phyloP scores from a whole-genome alignment of 148 eudicot species.

The Fagopyrum homotropicum region DNA sequence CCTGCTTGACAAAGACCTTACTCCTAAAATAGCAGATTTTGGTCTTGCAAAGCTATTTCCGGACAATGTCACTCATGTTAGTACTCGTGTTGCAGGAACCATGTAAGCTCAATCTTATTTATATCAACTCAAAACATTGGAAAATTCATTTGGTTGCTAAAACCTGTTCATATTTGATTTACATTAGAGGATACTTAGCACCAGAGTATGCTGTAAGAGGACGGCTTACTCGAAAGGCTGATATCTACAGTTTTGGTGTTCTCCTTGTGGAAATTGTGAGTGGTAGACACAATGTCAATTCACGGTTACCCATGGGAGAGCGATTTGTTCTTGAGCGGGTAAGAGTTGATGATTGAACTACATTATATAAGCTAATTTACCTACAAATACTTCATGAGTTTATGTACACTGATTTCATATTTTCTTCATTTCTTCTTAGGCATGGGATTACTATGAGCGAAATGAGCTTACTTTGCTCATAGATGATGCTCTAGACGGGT shows the following conservation, averaged over 20 bases:
- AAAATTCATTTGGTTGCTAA: not conserved
- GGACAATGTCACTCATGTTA: slow-evolving; percentile 42
- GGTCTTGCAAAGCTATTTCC: slow-evolving; percentile 58
- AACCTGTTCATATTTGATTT: not conserved
- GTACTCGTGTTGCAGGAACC: slow-evolving; percentile 56
- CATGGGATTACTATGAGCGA: slow-evolving; percentile 32
- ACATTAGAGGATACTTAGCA: slow-evolving; percentile 45
- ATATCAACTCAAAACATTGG: not conserved
- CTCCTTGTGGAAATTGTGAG: slow-evolving; percentile 44
- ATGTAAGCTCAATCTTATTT: slow-evolving; percentile 28
- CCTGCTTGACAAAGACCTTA: slow-evolving; percentile 44
- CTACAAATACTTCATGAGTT: too few species aligned
- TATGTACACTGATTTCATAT: not conserved
- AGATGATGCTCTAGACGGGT: slow-evolving; percentile 28
- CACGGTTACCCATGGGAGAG: slow-evolving; percentile 39
- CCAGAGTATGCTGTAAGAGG: slow-evolving; percentile 57
- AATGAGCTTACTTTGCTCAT: slow-evolving; percentile 27
- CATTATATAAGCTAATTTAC: not conserved
- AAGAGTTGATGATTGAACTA: not conserved
- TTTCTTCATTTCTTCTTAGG: slow-evolving; percentile 15
- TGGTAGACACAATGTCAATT: slow-evolving; percentile 44
- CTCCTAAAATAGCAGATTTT: slow-evolving; percentile 49
- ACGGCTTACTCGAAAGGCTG: slow-evolving; percentile 45
- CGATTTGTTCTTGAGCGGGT: slow-evolving; percentile 44
- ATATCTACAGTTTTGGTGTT: slow-evolving; percentile 48